phyloP scores from a whole-genome alignment of 345 rosid species.

The Mallotus nudiflorus region DNA sequence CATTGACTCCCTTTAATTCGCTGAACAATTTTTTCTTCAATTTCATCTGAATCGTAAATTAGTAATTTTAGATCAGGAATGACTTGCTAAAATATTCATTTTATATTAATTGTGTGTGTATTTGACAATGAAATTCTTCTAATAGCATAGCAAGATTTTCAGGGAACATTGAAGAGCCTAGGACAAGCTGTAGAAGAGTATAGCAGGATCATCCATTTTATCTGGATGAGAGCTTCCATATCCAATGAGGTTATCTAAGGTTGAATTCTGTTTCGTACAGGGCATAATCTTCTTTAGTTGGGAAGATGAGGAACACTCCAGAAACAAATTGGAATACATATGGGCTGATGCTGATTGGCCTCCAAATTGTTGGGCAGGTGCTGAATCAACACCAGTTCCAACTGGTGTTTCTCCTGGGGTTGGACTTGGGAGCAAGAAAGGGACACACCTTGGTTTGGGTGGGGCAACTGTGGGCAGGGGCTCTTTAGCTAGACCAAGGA shows the following conservation, averaged over 20 bases:
- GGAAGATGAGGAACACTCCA: slow-evolving; percentile 46
- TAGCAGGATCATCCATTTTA: neutral
- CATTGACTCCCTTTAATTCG: neutral
- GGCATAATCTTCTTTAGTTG: slow-evolving; percentile 74
- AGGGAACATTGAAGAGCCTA: neutral
- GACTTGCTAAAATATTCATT: neutral
- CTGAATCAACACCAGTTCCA: slow-evolving; percentile 73
- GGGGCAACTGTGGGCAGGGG: slow-evolving; percentile 63
- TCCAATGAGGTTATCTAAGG: slow-evolving; percentile 11
- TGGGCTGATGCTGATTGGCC: slow-evolving; percentile 94
- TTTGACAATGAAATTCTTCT: neutral
- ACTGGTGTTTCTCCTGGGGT: slow-evolving; percentile 67
- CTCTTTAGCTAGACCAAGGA: slow-evolving; percentile 46
- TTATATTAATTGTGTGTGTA: neutral
- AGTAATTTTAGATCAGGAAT: neutral
- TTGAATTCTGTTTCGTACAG: slow-evolving; percentile 42
- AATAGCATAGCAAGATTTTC: neutral
- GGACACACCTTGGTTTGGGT: slow-evolving; percentile 74
- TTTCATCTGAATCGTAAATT: neutral
- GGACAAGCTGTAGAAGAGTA: slow-evolving; percentile 1
- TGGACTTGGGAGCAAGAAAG: slow-evolving; percentile 74
- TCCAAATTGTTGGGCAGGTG: slow-evolving; percentile 79
- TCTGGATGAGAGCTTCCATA: neutral
- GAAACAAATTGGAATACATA: slow-evolving; percentile 48
- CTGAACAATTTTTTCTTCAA: neutral